Base-by-base conservation (phyloP, 495 filamentous ascomycete species). In the Penicillium macrosclerotiorum region DNA sequence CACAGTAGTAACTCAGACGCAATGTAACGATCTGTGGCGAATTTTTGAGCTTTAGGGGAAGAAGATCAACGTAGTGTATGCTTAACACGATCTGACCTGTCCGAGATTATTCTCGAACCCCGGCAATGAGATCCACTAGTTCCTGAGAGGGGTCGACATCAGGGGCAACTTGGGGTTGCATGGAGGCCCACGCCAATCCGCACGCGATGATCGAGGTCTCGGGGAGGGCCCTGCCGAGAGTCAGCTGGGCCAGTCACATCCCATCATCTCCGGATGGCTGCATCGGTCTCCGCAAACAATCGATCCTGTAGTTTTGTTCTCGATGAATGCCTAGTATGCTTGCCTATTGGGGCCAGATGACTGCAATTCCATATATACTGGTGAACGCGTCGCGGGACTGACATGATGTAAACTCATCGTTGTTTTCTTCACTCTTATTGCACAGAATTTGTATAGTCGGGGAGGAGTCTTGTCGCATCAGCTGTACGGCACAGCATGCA, bases 251-350 rank as follows among this genome's bases (percentile, higher is more conserved):
- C 37, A 49, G 14, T 49, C 23, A 41, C 22, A 43, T 23, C 14
- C 20, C 31, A 22, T 25, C 22, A 23, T 22, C 30, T 14, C 35
- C 19, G 47, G 52, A 35, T 37, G 20, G 13, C 53, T 53, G 46
- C 46, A 42, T 42, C 8, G 22, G 44, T 30, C 24, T 26, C 41
- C 45, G 58, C 55, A 62, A 59, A 37, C 58, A 62, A 39, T 55
- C 11, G 23, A 41, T 14, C 1, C n/a, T 24, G 37, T 51, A 30
- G 42, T 35, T 40, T 47, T 43, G 47, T 54, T 54, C 42, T 51
- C 47, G 49, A 36, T 12, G 16, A 19, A 31, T 26, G 9, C 4
- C 3, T 13, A 29, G 30, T 22, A 40, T 27, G 22, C 12, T 36
- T 29, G 37, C 14, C 26, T 22, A n/a, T n/a, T n/a, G n/a, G n/a